phyloP scores from a whole-genome alignment of 345 rosid genomes.

The Fremontodendron californicum region DNA sequence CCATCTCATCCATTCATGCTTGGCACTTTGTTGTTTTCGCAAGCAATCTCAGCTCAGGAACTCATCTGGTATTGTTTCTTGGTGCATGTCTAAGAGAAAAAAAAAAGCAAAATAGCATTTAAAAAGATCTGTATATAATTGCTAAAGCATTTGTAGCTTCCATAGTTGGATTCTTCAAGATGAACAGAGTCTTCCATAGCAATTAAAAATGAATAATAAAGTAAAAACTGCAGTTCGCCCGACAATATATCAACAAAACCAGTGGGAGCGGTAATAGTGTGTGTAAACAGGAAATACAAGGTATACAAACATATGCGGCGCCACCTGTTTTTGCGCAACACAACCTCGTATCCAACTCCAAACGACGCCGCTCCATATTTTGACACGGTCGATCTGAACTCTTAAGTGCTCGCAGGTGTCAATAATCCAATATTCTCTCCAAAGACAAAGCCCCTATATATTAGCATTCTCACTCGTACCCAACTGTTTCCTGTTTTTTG shows the following conservation, averaged over 20 bases:
- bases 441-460: neutral
- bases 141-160: too few species aligned
- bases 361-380: neutral
- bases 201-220: too few species aligned
- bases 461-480: neutral
- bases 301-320: neutral
- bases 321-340: neutral
- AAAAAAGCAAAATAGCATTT: too few species aligned
- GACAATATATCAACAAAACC: neutral
- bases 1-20: too few species aligned
- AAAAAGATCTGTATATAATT: too few species aligned
- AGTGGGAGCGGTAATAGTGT: neutral
- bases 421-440: neutral
- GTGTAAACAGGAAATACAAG: too few species aligned
- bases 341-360: neutral
- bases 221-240: too few species aligned
- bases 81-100: too few species aligned
- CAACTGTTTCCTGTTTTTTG: neutral
- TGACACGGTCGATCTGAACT: neutral
- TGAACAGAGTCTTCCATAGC: constrained; percentile 5
- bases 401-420: neutral
- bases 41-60: too few species aligned
- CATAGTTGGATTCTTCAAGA: neutral
- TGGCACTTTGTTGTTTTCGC: too few species aligned
- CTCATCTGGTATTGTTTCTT: too few species aligned